A percentile compares a stretch with the other conserved stretches of the same genome.
phyloP scores from a whole-genome alignment of 2,329 filamentous ascomycete genomes.

The Spiromastix sp. region DNA sequence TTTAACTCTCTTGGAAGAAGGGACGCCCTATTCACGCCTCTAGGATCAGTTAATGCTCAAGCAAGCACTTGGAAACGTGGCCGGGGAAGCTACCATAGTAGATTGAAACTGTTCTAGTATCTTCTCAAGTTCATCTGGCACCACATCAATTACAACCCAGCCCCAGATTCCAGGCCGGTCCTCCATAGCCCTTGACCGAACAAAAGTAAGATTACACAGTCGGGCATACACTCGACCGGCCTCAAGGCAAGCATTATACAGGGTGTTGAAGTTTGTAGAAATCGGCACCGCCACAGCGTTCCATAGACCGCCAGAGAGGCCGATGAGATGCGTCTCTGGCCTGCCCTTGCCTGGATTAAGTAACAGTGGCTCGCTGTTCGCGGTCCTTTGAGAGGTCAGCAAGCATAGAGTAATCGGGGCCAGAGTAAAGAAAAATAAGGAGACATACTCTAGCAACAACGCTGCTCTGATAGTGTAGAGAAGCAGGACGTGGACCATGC shows the following conservation, averaged over 20 bases:
- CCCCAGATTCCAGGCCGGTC: conserved; percentile 10
- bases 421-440: background rate
- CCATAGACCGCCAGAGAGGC: conserved; percentile 10
- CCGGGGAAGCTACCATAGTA: conserved; percentile 7
- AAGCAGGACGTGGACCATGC: conserved; percentile 8
- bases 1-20: conserved; percentile 7
- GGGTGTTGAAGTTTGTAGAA: conserved; percentile 7
- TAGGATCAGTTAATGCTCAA: too few relatives aligned
- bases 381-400: conserved; percentile 7
- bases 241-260: conserved; percentile 9
- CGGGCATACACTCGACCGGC: conserved; percentile 5
- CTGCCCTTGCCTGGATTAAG: background rate
- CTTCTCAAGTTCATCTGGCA: conserved; percentile 8
- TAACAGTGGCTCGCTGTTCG: conserved; percentile 6
- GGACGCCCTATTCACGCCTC: too few relatives aligned
- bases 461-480: conserved; percentile 6
- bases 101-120: conserved; percentile 10
- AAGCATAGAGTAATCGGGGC: background rate
- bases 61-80: too few relatives aligned
- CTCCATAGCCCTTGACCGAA: conserved; percentile 11
- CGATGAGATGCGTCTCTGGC: conserved; percentile 6
- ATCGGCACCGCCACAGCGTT: conserved; percentile 6
- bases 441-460: conserved; percentile 8
- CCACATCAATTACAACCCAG: conserved; percentile 9
- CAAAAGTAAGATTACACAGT: conserved; percentile 9